Evolutionary conservation across 768 basidiomycete genomes (phyloP).

Genomic region (Rhodotorula sphaerocarpa): DNA sequence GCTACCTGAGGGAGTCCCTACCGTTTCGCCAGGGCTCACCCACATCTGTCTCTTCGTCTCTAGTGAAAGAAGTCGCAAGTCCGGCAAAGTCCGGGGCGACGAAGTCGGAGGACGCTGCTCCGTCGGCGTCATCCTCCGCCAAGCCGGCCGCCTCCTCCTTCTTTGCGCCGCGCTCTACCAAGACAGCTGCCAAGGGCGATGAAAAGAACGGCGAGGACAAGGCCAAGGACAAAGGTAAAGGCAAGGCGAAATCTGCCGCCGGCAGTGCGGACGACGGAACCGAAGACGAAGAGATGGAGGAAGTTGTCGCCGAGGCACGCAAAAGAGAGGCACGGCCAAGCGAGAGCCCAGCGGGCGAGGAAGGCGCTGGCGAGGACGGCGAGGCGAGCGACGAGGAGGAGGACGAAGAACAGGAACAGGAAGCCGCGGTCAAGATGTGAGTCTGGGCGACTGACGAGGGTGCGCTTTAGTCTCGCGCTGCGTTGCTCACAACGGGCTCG

Average conservation of each 20-base stretch:
- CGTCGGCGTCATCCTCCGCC: neutral
- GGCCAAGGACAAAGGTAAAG: neutral
- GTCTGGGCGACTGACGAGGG: neutral
- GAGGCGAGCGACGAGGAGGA: slow-evolving; percentile 18
- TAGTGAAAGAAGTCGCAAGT: too few species aligned
- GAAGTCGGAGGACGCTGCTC: neutral
- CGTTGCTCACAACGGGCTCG: too few species aligned
- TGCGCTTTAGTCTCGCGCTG: too few species aligned
- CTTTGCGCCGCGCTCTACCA: slow-evolving; percentile 21
- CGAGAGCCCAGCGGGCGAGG: neutral
- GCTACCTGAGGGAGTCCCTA: too few species aligned
- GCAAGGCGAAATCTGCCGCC: neutral
- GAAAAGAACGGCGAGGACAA: neutral
- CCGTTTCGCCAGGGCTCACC: too few species aligned
- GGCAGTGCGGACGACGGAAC: too few species aligned
- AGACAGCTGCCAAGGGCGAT: neutral
- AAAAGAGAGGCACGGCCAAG: neutral
- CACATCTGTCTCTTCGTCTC: too few species aligned
- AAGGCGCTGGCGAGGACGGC: slow-evolving; percentile 16
- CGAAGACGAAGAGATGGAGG: too few species aligned
- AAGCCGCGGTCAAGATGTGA: slow-evolving; percentile 30
- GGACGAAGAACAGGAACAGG: slow-evolving; percentile 22
- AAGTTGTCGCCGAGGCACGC: slow-evolving; percentile 7
- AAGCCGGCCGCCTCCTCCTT: neutral
- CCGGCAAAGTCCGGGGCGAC: neutral